Percentiles rank a stretch among this genome's conserved stretches.
phyloP scores from a whole-genome alignment of 106 monocot genomes.

The Chionographis japonica region DNA sequence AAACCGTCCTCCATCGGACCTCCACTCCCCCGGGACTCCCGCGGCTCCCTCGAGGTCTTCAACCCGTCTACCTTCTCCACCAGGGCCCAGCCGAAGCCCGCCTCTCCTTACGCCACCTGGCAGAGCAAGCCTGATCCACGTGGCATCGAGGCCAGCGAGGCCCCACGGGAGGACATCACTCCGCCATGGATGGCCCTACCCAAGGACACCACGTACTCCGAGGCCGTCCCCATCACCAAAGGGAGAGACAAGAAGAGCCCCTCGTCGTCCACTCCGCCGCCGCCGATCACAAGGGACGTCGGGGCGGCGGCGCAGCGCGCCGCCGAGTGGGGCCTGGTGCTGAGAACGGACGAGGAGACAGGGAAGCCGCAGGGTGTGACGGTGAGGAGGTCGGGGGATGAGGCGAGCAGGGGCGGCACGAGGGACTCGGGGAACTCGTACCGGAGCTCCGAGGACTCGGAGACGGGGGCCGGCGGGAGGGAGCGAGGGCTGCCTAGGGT shows the following conservation, averaged over 20 bases:
- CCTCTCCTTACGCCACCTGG: slow-evolving; percentile 31
- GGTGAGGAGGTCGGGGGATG: slow-evolving; percentile 55
- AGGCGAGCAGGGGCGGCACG: slow-evolving; percentile 6
- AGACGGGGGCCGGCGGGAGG: slow-evolving; percentile 9
- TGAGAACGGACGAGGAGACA: slow-evolving; percentile 79
- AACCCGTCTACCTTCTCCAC: slow-evolving; percentile 55
- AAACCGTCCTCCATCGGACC: slow-evolving; percentile 16
- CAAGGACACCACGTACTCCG: not conserved
- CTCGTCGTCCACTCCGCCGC: not conserved
- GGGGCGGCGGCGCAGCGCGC: slow-evolving; percentile 64
- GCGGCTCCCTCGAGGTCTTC: slow-evolving; percentile 90
- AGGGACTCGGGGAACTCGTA: slow-evolving; percentile 40
- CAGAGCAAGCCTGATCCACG: slow-evolving; percentile 2
- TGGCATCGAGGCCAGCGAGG: not conserved
- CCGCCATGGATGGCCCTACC: slow-evolving; percentile 61
- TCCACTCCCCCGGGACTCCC: slow-evolving; percentile 64
- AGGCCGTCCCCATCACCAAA: not conserved
- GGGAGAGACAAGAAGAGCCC: not conserved
- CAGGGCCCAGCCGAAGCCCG: slow-evolving; percentile 11
- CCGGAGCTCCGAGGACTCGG: slow-evolving; percentile 68
- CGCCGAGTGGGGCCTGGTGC: slow-evolving; percentile 93
- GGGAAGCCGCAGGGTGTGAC: slow-evolving; percentile 72
- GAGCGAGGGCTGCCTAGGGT: slow-evolving; percentile 50
- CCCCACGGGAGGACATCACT: slow-evolving; percentile 19
- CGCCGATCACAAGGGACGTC: not conserved